Evolutionary conservation across 805 yeast genomes (phyloP).

Genomic region (Metschnikowia arizonensis): DNA sequence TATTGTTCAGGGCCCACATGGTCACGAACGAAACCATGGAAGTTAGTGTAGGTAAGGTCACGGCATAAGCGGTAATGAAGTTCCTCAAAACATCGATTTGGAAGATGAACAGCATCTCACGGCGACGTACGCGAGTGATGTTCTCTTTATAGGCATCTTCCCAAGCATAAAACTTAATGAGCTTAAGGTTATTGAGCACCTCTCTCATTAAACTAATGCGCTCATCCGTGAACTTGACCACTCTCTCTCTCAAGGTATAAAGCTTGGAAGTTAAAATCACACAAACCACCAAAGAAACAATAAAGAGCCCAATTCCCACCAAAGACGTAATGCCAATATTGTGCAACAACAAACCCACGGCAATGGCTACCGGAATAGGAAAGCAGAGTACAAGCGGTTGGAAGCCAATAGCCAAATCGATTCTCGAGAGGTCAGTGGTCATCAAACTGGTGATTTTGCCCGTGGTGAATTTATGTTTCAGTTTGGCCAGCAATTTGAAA

Average conservation of each 20-base stretch:
- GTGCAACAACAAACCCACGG: constrained; percentile 33
- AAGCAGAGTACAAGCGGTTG: constrained; percentile 41
- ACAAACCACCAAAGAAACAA: constrained; percentile 32
- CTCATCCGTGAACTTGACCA: constrained; percentile 38
- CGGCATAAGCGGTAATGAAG: constrained; percentile 42
- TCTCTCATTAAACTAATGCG: constrained; percentile 42
- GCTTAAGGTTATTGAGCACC: constrained; percentile 37
- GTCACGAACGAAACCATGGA: constrained; percentile 45
- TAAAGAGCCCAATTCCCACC: constrained; percentile 40
- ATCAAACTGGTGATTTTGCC: constrained; percentile 40
- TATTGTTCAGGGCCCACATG: constrained; percentile 42
- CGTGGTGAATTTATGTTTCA: constrained; percentile 33
- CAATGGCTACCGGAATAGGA: constrained; percentile 40
- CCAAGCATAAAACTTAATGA: constrained; percentile 46
- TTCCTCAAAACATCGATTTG: constrained; percentile 41
- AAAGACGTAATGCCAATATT: constrained; percentile 39
- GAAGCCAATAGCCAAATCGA: constrained; percentile 42
- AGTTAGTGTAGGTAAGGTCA: constrained; percentile 39
- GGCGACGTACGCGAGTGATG: constrained; percentile 33
- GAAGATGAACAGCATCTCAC: constrained; percentile 39
- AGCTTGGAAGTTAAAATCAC: constrained; percentile 33
- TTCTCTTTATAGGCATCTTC: constrained; percentile 38
- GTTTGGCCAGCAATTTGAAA: constrained; percentile 32
- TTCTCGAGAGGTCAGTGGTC: constrained; percentile 42
- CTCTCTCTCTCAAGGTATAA: constrained; percentile 33